A percentile compares a stretch with the other conserved stretches of the same genome.
Conservation (phyloP, 2,329 filamentous ascomycete species). For the Curvularia sp. region DNA sequence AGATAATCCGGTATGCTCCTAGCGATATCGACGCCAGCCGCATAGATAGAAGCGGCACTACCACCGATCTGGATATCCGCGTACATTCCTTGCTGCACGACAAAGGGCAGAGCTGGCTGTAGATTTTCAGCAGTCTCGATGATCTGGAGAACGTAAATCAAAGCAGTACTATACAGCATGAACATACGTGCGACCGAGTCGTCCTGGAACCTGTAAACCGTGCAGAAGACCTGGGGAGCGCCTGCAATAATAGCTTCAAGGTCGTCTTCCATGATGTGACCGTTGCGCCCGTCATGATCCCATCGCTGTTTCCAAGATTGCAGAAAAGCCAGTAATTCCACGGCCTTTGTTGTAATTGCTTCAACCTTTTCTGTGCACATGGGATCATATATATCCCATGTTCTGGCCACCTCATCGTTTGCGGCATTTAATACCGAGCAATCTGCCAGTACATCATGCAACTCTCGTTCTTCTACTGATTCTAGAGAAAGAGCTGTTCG, state of each 20-base stretch:
- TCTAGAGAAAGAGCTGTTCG: conserved; percentile 21
- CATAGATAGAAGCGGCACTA: conserved; percentile 12
- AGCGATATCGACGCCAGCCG: conserved; percentile 30
- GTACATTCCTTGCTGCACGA: background rate
- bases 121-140: conserved; percentile 22
- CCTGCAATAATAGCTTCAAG: background rate
- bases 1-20: conserved; percentile 33
- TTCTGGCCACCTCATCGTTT: conserved; percentile 17
- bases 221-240: background rate
- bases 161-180: conserved; percentile 41
- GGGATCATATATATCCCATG: background rate
- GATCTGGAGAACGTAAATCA: conserved; percentile 37
- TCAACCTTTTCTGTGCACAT: background rate
- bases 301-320: conserved; percentile 20
- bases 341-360: background rate
- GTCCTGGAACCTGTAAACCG: conserved; percentile 14
- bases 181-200: conserved; percentile 23
- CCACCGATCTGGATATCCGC: background rate
- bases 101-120: background rate
- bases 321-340: conserved; percentile 7
- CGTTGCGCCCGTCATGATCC: conserved; percentile 16
- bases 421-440: conserved; percentile 35
- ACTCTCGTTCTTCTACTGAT: conserved; percentile 31
- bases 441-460: conserved; percentile 42
- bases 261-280: background rate